phyloP scores from a whole-genome alignment of 257 asterid genomes.

The Solanum lycopersicoides region DNA sequence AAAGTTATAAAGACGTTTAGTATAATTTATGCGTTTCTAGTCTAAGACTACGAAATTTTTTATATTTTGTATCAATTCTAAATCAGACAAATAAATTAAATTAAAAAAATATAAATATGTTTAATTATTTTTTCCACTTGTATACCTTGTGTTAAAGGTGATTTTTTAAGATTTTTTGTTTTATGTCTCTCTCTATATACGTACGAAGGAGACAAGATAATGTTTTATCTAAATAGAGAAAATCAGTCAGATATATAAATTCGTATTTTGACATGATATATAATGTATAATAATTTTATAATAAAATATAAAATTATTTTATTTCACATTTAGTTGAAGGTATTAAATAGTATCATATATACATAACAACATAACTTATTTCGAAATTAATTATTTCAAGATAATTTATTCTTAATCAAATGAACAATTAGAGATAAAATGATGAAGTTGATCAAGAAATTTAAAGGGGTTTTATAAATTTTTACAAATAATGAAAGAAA shows the following conservation, averaged over 20 bases:
- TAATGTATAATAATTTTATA: no score
- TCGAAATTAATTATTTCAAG: no score
- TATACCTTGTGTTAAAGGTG: neutral
- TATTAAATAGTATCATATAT: no score
- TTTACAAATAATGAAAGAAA: neutral
- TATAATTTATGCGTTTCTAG: no score
- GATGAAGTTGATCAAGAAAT: neutral
- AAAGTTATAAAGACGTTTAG: no score
- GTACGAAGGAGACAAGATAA: neutral
- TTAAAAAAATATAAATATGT: neutral
- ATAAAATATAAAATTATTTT: no score
- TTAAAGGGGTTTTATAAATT: neutral
- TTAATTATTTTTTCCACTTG: neutral
- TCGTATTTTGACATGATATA: no score
- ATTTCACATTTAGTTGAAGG: rapidly evolving
- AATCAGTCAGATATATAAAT: neutral
- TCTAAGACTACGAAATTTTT: no score
- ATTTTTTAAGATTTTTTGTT: neutral
- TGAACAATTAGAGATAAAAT: neutral
- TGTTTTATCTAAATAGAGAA: neutral
- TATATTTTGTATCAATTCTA: rapidly evolving
- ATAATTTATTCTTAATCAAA: no score
- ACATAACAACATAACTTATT: no score
- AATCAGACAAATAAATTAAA: neutral
- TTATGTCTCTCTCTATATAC: neutral